Percentiles rank a stretch among this genome's conserved stretches.
phyloP scores from a whole-genome alignment of 257 asterid species.

The Lithospermum erythrorhizon region DNA sequence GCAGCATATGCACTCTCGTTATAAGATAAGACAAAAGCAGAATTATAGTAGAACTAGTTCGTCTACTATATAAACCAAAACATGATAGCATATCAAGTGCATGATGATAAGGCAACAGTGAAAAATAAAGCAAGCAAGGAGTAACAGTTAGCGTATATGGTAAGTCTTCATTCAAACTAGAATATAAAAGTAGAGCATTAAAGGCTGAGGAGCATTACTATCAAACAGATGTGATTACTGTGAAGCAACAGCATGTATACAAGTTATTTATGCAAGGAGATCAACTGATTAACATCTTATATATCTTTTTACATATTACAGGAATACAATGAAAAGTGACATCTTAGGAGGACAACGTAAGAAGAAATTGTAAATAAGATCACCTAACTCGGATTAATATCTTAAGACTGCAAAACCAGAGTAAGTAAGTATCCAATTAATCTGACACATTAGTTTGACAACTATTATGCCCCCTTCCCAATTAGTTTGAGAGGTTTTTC shows the following conservation, averaged over 20 bases:
- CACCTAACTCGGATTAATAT: too few species aligned
- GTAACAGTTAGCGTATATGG: too few species aligned
- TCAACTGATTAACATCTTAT: not conserved
- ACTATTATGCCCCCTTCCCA: not conserved
- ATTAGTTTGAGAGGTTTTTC: not conserved
- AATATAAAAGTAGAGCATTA: not conserved
- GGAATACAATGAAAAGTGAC: not conserved
- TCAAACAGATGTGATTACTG: too few species aligned
- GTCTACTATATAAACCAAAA: not conserved
- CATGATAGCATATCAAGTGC: not conserved
- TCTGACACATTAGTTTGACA: not conserved
- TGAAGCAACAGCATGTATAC: too few species aligned
- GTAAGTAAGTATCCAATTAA: not conserved
- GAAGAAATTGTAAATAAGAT: too few species aligned
- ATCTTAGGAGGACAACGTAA: not conserved
- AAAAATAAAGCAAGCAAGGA: not conserved
- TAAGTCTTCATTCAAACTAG: not conserved
- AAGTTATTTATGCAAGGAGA: too few species aligned
- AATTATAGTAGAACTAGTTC: not conserved
- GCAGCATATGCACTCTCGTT: conserved; percentile 18
- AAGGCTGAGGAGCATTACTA: too few species aligned
- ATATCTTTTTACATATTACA: not conserved
- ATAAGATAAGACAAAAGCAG: not conserved
- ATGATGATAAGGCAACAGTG: not conserved
- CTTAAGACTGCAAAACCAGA: not conserved